Conservation (phyloP, 495 filamentous ascomycete genomes). For the Tuber indicum region DNA sequence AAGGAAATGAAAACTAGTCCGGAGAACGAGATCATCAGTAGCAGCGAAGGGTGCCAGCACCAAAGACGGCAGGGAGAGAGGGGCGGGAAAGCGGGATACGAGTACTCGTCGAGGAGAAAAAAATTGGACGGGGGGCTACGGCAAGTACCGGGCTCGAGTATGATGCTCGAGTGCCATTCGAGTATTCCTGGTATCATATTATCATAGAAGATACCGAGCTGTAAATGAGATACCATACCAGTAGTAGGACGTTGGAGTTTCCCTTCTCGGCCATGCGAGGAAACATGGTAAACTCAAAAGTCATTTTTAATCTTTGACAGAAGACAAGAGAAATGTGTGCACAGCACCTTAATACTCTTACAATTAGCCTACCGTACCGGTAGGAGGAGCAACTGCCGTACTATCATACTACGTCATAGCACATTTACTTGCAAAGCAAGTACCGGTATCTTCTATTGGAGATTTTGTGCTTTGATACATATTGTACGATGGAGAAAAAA, state of each 20-base stretch:
- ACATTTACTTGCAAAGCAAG: neutral
- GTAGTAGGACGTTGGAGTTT: neutral
- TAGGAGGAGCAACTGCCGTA: neutral
- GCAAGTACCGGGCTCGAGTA: neutral
- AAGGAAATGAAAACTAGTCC: neutral
- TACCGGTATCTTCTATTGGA: neutral
- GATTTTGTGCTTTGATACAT: neutral
- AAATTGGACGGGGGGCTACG: neutral
- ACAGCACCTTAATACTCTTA: neutral
- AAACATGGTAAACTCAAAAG: neutral
- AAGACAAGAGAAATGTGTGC: slow-evolving; percentile 9
- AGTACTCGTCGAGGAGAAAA: neutral
- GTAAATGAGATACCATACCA: too few species aligned
- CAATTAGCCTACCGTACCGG: neutral
- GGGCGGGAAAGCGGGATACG: neutral
- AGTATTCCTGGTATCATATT: too few species aligned
- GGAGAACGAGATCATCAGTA: neutral
- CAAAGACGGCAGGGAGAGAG: neutral
- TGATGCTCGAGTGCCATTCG: neutral
- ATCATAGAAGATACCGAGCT: too few species aligned
- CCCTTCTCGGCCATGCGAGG: neutral
- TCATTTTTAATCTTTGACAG: neutral
- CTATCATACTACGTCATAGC: neutral
- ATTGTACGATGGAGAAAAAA: neutral
- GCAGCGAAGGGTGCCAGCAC: neutral